Evolutionary conservation across 441 rosid species (phyloP).

Genomic region (Gossypium trilobum): DNA sequence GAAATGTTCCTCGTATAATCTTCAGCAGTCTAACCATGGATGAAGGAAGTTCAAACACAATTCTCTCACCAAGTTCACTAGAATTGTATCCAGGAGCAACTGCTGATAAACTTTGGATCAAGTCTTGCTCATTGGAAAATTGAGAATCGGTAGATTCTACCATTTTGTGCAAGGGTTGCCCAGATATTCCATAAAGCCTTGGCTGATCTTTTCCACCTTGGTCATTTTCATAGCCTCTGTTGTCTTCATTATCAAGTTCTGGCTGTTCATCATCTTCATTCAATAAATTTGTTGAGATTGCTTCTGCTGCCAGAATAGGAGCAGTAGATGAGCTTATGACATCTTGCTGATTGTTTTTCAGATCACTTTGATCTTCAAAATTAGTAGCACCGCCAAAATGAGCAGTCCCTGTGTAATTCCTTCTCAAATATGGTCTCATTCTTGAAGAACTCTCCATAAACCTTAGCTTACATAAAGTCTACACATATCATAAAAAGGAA

Average conservation of each 20-base stretch:
- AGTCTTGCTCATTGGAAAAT: conserved; percentile 39
- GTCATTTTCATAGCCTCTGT: conserved; percentile 35
- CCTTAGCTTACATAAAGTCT: conserved; percentile 96
- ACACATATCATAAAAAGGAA: conserved; percentile 20
- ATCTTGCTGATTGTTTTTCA: conserved; percentile 36
- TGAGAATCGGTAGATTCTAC: conserved; percentile 42
- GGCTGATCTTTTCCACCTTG: conserved; percentile 35
- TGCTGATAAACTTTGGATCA: conserved; percentile 48
- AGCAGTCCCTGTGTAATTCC: conserved; percentile 71
- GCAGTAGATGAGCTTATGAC: conserved; percentile 44
- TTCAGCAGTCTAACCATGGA: conserved; percentile 88
- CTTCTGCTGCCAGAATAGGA: conserved; percentile 80
- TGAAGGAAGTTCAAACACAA: conserved; percentile 82
- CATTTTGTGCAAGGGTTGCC: conserved; percentile 39
- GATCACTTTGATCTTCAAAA: conserved; percentile 53
- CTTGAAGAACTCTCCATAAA: conserved; percentile 89
- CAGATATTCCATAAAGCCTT: conserved; percentile 37
- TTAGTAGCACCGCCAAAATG: conserved; percentile 89
- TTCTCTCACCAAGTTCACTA: conserved; percentile 82
- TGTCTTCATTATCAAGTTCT: conserved; percentile 54
- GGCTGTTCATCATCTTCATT: conserved; percentile 74
- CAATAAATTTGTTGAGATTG: conserved; percentile 59
- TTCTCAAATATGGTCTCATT: conserved; percentile 84
- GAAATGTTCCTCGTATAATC: conserved; percentile 85
- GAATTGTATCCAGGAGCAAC: conserved; percentile 82